These are phyloP conservation scores for Mycena albidolilacea DNA, from an alignment of 768 basidiomycete genomes.

Conservation along the genomic window DNA sequence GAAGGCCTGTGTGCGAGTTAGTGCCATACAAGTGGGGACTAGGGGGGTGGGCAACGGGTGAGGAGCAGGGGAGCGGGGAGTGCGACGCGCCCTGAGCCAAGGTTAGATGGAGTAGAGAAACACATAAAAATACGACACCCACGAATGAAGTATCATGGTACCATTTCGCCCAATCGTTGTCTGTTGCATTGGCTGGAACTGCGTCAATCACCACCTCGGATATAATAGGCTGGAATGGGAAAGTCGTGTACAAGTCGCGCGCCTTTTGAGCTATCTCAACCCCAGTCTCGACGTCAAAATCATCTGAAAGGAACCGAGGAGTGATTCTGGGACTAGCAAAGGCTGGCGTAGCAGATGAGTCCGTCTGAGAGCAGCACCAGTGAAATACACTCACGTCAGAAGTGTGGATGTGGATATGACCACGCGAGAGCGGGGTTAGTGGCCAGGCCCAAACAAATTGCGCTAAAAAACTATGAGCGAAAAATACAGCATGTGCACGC, in stretches of 20 bases:
- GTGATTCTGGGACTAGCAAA: conserved; percentile 28
- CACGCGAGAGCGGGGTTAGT: conserved; percentile 26
- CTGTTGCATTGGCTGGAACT: conserved; percentile 26
- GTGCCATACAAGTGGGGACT: no score
- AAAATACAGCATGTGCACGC: not conserved
- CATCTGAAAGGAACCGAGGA: conserved; percentile 32
- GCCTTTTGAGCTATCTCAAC: conserved; percentile 22
- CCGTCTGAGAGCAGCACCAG: no score
- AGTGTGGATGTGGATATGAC: conserved; percentile 33
- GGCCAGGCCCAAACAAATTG: conserved; percentile 36
- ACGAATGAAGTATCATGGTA: conserved; percentile 29
- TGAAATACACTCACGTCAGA: conserved; percentile 24
- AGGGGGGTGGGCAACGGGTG: no score
- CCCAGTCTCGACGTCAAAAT: conserved; percentile 30
- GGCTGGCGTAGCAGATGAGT: conserved; percentile 6
- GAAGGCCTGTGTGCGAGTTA: no score
- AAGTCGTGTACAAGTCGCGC: conserved; percentile 20
- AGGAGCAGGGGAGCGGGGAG: no score
- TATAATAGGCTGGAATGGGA: conserved; percentile 25
- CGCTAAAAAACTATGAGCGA: conserved; percentile 18
- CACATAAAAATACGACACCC: not conserved
- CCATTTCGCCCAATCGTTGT: conserved; percentile 33
- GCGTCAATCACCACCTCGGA: conserved; percentile 31
- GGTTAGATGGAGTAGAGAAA: not conserved
- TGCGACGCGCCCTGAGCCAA: conserved; percentile 28